phyloP scores from a whole-genome alignment of 345 rosid genomes.

The Cardiospermum halicacabum region DNA sequence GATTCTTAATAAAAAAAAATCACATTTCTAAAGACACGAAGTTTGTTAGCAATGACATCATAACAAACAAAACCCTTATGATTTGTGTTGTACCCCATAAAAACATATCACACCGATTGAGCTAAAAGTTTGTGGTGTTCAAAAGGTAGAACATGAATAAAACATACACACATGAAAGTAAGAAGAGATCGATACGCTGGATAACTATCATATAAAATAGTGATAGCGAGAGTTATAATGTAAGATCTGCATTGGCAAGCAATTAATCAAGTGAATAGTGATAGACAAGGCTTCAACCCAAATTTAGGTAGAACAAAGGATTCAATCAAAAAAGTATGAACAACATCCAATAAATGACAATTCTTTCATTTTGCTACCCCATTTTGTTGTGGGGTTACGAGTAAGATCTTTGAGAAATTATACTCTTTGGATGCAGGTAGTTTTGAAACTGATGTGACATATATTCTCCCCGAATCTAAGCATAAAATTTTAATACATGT shows the following conservation, averaged over 20 bases:
- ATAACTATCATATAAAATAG: not conserved
- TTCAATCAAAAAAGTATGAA: not conserved
- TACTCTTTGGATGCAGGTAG: not conserved
- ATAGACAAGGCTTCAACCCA: too few species aligned
- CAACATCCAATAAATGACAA: not conserved
- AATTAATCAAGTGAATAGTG: not conserved
- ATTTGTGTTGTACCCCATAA: not conserved
- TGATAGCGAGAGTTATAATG: not conserved
- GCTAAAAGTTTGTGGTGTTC: not conserved
- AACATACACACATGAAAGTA: not conserved
- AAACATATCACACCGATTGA: not conserved
- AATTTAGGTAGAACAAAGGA: not conserved
- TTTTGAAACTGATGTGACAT: not conserved
- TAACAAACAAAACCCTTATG: not conserved
- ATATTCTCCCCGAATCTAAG: not conserved
- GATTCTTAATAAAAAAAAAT: not conserved
- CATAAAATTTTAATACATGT: not conserved
- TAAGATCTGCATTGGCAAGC: not conserved
- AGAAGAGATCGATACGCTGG: not conserved
- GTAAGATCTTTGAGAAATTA: not conserved
- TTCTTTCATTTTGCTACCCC: not conserved
- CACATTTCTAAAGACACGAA: too few species aligned
- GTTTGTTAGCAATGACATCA: too few species aligned
- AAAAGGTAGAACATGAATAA: not conserved
- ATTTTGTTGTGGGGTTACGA: constrained; percentile 1